These are phyloP conservation scores for Coemansia sp. DNA, from an alignment of 192 early-diverging fungal genomes.

Conservation along the genomic window DNA sequence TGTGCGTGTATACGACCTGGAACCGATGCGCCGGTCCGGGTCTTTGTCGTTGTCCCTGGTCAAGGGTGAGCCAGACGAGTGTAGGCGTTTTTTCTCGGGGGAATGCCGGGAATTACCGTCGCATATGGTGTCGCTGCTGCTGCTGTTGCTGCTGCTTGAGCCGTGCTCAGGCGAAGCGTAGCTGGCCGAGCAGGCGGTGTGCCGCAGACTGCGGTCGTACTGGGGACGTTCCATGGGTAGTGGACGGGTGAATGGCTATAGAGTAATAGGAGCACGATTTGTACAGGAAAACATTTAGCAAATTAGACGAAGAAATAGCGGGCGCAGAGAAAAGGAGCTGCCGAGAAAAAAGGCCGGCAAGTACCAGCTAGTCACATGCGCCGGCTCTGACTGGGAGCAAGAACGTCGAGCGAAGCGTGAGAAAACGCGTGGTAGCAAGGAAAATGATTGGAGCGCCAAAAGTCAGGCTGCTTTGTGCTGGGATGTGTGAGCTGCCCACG, in stretches of 20 bases:
- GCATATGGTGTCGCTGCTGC: not conserved
- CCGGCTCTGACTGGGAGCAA: not conserved
- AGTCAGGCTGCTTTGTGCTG: constrained; percentile 5
- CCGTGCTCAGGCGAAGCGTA: constrained; percentile 1
- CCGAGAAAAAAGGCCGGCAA: not conserved
- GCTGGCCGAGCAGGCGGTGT: constrained; percentile 1
- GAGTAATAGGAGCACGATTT: too few relatives aligned
- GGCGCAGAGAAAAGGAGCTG: not conserved
- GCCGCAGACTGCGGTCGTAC: constrained; percentile 12
- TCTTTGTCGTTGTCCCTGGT: not conserved
- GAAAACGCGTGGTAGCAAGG: not conserved
- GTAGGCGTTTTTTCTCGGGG: constrained; percentile 3
- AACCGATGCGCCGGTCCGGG: not conserved
- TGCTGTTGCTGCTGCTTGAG: not conserved
- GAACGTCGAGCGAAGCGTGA: not conserved
- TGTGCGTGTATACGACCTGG: constrained; percentile 2
- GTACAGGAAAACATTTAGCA: constrained; percentile 1
- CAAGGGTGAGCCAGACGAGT: not conserved
- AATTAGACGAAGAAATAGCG: not conserved
- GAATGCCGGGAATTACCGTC: not conserved
- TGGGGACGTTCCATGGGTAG: constrained; percentile 8
- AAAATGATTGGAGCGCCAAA: not conserved
- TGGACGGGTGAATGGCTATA: too few relatives aligned
- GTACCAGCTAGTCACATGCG: constrained; percentile 4
- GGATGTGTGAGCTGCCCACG: not conserved